Percentiles rank a stretch among this genome's conserved stretches.
phyloP scores from a whole-genome alignment of 805 yeast species.

The Candida sanyiensis region DNA sequence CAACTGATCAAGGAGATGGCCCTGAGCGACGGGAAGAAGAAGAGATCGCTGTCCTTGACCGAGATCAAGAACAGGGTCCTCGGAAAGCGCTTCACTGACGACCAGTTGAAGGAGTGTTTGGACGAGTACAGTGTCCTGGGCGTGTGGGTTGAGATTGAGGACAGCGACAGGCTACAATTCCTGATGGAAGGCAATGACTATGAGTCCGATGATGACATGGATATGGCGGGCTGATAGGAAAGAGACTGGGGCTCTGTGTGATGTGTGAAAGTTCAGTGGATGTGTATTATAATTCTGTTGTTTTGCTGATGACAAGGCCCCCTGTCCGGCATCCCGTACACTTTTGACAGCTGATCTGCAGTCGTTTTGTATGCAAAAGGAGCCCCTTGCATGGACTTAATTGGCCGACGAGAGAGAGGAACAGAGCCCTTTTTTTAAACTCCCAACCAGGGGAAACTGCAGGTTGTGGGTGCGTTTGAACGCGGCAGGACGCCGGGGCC shows the following conservation, averaged over 20 bases:
- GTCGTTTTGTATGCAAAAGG: too few relatives aligned
- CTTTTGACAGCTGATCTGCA: too few relatives aligned
- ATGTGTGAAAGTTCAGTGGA: too few relatives aligned
- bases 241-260: neutral
- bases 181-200: conserved; percentile 31
- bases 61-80: conserved; percentile 56
- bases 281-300: neutral
- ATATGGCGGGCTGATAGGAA: conserved; percentile 2
- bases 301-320: too few relatives aligned
- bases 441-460: too few relatives aligned
- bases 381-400: too few relatives aligned
- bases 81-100: conserved; percentile 78
- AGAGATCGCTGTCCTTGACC: conserved; percentile 36
- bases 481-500: too few relatives aligned
- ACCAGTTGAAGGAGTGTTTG: conserved; percentile 71
- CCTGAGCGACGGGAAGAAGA: conserved; percentile 30
- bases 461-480: too few relatives aligned
- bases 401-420: too few relatives aligned
- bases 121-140: conserved; percentile 65
- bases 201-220: conserved; percentile 4
- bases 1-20: conserved; percentile 62
- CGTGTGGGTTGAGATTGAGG: conserved; percentile 72
- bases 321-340: too few relatives aligned
- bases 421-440: too few relatives aligned
- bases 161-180: conserved; percentile 50